Evolutionary conservation across 2,329 filamentous ascomycete genomes (phyloP).

Genomic region (Dryadomyces quercus-mongolicae): DNA sequence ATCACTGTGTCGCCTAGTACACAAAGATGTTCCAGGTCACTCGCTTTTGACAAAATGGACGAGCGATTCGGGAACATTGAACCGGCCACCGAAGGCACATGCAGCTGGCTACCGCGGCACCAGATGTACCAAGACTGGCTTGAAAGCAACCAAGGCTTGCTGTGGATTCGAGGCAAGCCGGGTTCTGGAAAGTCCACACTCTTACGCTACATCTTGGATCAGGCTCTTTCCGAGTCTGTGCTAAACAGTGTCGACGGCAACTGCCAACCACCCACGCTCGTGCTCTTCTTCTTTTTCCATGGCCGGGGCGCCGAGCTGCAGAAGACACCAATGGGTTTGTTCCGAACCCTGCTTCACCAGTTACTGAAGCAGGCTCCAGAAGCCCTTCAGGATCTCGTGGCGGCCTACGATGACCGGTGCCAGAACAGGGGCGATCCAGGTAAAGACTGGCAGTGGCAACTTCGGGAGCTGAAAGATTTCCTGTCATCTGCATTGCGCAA

Average conservation of each 20-base stretch:
- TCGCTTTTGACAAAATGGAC: not conserved
- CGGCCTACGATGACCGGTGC: not conserved
- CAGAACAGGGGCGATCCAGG: slow-evolving; percentile 2
- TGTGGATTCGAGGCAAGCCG: slow-evolving; percentile 28
- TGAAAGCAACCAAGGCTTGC: slow-evolving; percentile 12
- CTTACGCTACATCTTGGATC: slow-evolving; percentile 18
- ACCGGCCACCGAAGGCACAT: slow-evolving; percentile 1
- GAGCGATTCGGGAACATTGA: not conserved
- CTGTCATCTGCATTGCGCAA: slow-evolving; percentile 13
- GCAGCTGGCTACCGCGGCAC: slow-evolving; percentile 9
- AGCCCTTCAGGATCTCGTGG: slow-evolving; percentile 4
- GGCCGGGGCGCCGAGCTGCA: slow-evolving; percentile 20
- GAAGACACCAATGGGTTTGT: slow-evolving; percentile 20
- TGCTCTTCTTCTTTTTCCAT: slow-evolving; percentile 25
- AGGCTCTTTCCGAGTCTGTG: not conserved
- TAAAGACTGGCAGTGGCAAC: slow-evolving; percentile 1
- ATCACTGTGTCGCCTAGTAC: no score
- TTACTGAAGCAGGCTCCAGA: slow-evolving; percentile 16
- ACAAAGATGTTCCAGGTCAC: not conserved
- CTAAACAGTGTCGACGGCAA: not conserved
- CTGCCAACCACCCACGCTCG: not conserved
- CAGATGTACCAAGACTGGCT: slow-evolving; percentile 8
- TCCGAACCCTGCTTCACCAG: slow-evolving; percentile 22
- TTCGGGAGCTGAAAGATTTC: not conserved
- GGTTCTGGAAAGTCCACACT: slow-evolving; percentile 18